A percentile compares a stretch with the other conserved stretches of the same genome.
Evolutionary conservation across 2,329 filamentous ascomycete species (phyloP).

Genomic region (Pyrenochaeta sp.): DNA sequence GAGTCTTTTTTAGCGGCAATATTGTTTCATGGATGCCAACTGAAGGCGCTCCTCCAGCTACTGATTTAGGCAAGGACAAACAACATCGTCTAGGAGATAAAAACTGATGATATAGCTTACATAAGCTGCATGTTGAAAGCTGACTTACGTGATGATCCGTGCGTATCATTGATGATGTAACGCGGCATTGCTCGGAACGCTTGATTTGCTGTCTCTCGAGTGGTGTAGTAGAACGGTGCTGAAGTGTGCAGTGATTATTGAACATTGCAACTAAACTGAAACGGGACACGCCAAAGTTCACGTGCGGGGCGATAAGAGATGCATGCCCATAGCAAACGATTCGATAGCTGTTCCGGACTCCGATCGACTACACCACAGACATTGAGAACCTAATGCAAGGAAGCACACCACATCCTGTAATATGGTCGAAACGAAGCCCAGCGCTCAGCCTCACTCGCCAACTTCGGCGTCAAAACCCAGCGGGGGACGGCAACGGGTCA

Average conservation of each 20-base stretch:
- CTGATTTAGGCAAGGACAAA: no score
- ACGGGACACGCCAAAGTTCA: constrained; percentile 7
- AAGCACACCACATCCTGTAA: constrained; percentile 7
- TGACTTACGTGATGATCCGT: no score
- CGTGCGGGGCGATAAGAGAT: constrained; percentile 14
- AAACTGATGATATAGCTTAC: no score
- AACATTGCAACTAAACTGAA: constrained; percentile 7
- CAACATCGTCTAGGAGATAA: no score
- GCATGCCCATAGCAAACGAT: constrained; percentile 12
- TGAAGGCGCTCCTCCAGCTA: no score
- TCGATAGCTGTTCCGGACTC: constrained; percentile 16
- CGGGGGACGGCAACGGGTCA: constrained; percentile 46
- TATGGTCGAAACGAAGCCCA: constrained; percentile 37
- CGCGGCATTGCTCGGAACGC: no score
- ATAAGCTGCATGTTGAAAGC: no score
- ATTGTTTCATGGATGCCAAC: no score
- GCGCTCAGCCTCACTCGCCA: constrained; percentile 34
- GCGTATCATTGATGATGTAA: no score
- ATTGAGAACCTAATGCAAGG: constrained; percentile 15
- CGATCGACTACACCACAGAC: constrained; percentile 22
- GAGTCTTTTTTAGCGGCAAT: no score
- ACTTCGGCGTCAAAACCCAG: constrained; percentile 32
- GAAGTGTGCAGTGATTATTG: background rate
- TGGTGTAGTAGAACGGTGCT: no score
- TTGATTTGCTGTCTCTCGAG: background rate